Conservation (phyloP, 495 filamentous ascomycete species). For the Annulohypoxylon bovei region DNA sequence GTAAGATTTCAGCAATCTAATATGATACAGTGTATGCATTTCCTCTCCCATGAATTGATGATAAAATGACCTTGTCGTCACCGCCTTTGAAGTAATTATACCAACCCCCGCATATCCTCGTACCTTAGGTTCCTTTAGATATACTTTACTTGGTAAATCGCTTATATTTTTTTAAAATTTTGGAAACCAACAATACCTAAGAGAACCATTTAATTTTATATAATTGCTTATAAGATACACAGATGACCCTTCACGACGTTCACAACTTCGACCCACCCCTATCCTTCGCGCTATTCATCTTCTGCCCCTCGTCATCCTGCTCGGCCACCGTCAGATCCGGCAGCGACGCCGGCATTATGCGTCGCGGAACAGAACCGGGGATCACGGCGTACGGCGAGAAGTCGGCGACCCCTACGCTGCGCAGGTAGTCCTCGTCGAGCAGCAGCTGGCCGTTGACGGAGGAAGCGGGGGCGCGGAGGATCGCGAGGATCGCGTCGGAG, state of each 20-base stretch:
- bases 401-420: constrained; percentile 69
- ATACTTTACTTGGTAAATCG: background rate
- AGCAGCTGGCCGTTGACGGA: constrained; percentile 76
- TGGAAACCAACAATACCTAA: background rate
- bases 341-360: constrained; percentile 81
- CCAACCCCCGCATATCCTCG: too few relatives aligned
- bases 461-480: constrained; percentile 69
- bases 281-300: constrained; percentile 69
- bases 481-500: constrained; percentile 80
- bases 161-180: background rate
- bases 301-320: constrained; percentile 82
- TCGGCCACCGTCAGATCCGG: constrained; percentile 78
- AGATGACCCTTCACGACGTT: background rate
- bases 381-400: constrained; percentile 80
- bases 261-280: constrained; percentile 43
- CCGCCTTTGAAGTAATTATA: background rate
- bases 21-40: background rate
- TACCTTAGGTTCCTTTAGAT: background rate
- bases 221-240: background rate
- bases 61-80: background rate
- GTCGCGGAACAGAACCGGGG: constrained; percentile 68
- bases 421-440: constrained; percentile 86
- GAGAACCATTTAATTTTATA: background rate
- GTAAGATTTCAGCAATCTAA: background rate
- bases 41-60: background rate